Evolutionary conservation across 2,329 filamentous ascomycete species (phyloP).

Genomic region (Trichoderma sp.): DNA sequence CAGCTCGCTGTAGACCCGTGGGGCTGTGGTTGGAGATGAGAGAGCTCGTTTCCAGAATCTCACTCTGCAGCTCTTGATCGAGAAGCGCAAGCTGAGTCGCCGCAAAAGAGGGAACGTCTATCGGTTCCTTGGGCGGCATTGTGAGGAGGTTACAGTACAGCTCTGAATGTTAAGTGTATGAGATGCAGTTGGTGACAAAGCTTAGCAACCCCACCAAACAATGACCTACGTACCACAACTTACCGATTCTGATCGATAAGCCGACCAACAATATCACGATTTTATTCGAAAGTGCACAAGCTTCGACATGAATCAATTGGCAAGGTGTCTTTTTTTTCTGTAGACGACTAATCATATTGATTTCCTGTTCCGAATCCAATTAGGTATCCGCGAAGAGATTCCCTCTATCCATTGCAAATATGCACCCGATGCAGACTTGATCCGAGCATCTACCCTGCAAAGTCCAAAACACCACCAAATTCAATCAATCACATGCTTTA

Average conservation of each 20-base stretch:
- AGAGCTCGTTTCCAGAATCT: constrained; percentile 65
- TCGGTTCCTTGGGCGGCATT: constrained; percentile 41
- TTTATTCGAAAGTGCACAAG: not conserved
- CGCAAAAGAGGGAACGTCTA: constrained; percentile 67
- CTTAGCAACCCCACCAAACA: not conserved
- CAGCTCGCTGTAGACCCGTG: constrained; percentile 66
- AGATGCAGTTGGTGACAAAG: not conserved
- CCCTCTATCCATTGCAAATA: not conserved
- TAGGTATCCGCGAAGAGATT: not conserved
- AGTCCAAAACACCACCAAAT: not conserved
- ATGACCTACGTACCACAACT: not conserved
- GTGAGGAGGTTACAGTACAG: not conserved
- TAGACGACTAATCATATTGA: not conserved
- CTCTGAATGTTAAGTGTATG: not conserved
- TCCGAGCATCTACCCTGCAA: not conserved
- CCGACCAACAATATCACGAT: not conserved
- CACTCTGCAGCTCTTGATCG: constrained; percentile 66
- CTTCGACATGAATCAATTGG: not conserved
- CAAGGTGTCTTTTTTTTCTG: not conserved
- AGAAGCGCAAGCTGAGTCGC: constrained; percentile 68
- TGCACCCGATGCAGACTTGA: not conserved
- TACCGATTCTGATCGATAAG: not conserved
- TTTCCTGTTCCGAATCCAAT: not conserved
- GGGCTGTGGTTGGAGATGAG: constrained; percentile 68
- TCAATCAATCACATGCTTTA: not conserved